These are phyloP conservation scores for Alternaria sp. DNA, from an alignment of 2,329 filamentous ascomycete genomes.

Conservation along the genomic window DNA sequence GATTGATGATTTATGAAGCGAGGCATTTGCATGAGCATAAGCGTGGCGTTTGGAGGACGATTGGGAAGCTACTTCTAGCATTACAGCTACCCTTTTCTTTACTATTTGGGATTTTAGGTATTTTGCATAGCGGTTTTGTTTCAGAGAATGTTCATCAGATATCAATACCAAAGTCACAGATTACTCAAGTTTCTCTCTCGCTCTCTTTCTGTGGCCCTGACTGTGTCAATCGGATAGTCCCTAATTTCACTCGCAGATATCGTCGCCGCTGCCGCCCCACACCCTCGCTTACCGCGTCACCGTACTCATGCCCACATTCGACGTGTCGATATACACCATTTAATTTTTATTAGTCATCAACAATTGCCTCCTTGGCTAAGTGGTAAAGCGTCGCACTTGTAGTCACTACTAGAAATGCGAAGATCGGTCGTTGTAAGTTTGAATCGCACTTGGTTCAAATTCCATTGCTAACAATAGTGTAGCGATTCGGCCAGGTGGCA, in stretches of 20 bases:
- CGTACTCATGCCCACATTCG: not conserved
- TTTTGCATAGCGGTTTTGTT: not conserved
- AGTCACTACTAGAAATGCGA: not conserved
- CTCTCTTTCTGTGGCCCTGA: not conserved
- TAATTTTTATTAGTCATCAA: not conserved
- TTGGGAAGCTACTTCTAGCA: not conserved
- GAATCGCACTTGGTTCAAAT: not conserved
- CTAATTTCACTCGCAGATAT: not conserved
- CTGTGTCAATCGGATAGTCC: not conserved
- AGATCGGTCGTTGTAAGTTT: slow-evolving; percentile 8
- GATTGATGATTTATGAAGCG: not conserved
- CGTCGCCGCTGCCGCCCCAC: not conserved
- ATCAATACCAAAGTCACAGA: not conserved
- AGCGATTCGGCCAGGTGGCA: slow-evolving; percentile 6
- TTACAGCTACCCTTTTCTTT: not conserved
- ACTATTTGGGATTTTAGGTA: not conserved
- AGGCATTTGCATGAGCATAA: slow-evolving; percentile 3
- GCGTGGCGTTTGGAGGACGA: not conserved
- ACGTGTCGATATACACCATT: not conserved
- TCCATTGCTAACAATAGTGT: not conserved
- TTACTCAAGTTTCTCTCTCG: not conserved
- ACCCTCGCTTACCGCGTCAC: not conserved
- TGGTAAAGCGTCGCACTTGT: slow-evolving; percentile 17
- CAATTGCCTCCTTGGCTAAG: slow-evolving; percentile 5
- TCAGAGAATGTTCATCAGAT: not conserved